Evolutionary conservation across 2,329 filamentous ascomycete species (phyloP), one percentile per base, ranked within the genome.

Genomic region (Juglanconis sp.): DNA sequence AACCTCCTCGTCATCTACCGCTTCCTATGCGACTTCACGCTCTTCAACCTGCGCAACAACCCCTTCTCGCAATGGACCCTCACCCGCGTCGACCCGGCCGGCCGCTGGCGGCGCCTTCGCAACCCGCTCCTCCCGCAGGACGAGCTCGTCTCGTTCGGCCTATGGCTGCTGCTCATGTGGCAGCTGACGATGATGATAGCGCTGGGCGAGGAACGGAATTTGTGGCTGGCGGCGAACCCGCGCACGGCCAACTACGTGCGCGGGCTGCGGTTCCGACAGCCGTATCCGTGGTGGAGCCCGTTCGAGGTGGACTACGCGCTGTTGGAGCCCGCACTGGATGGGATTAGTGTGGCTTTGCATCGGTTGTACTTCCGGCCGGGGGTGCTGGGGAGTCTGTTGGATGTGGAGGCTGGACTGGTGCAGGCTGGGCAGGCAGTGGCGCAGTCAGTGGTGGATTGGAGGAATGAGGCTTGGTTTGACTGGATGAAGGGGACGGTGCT

Each of bases 201-300:
- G 10, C 49, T 68, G 32, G 30, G 48, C 35, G 59, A 60, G 35
- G 69, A 70, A 64, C 60, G 69, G n/a, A 53, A 46, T 11, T 49
- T 68, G n/a, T 70, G 69, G 69, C 11, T 61, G 9, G 59, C 38
- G 30, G 59, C 55, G 7, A 69, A 68, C 49, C 57, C 64, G 17
- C 68, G 64, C 56, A 63, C 64, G n/a, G 47, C 38, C 5, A 57
- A 62, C 8, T 70, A 70, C 40, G 15, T 67, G 36, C 31, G 52
- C 11, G 68, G 67, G 2, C 15, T 68, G 32, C 44, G 56, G 11
- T 2, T 46, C 5, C 49, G 46, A 38, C 30, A 34, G 48, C 63
- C 66, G 44, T 68, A 69, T n/a, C 63, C 63, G n/a, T 59, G 46
- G 9, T 67, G 64, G 66, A 59, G 57, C 56, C 64, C 65, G 5